Evolutionary conservation across 768 basidiomycete genomes (phyloP).

Genomic region (Coprinellus aureogranulatus): DNA sequence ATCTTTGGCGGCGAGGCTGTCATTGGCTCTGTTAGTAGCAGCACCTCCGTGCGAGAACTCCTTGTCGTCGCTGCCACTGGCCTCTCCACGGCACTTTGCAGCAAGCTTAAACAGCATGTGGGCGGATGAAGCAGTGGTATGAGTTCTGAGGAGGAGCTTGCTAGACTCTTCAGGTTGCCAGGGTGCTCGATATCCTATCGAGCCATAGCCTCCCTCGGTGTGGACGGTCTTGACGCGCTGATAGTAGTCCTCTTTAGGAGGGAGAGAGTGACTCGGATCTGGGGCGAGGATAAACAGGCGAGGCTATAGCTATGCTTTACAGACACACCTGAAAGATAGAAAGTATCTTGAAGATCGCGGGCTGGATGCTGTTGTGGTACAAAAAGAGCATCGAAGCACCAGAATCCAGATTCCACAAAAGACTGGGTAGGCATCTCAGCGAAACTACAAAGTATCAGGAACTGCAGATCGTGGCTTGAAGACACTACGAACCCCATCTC

Average conservation of each 20-base stretch:
- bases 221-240: constrained; percentile 81
- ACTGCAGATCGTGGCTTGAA: constrained; percentile 2
- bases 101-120: constrained; percentile 94
- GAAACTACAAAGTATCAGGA: constrained; percentile 59
- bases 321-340: constrained; percentile 83
- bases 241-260: constrained; percentile 82
- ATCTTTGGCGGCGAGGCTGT: constrained; percentile 33
- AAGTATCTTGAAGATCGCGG: constrained; percentile 95
- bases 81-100: constrained; percentile 70
- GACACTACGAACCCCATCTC: constrained; percentile 90
- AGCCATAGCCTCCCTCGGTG: constrained; percentile 84
- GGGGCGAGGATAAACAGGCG: neutral
- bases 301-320: neutral
- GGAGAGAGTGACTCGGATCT: constrained; percentile 79
- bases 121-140: constrained; percentile 93
- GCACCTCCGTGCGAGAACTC: constrained; percentile 39
- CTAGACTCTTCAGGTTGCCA: constrained; percentile 91
- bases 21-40: constrained; percentile 22
- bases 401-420: constrained; percentile 97
- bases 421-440: constrained; percentile 97
- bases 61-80: constrained; percentile 36
- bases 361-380: constrained; percentile 99
- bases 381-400: constrained; percentile 98
- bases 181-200: constrained; percentile 94
- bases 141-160: constrained; percentile 91